Evolutionary conservation across 208 protist genomes (phyloP).

Genomic region (Acanthamoeba rhysodes): DNA sequence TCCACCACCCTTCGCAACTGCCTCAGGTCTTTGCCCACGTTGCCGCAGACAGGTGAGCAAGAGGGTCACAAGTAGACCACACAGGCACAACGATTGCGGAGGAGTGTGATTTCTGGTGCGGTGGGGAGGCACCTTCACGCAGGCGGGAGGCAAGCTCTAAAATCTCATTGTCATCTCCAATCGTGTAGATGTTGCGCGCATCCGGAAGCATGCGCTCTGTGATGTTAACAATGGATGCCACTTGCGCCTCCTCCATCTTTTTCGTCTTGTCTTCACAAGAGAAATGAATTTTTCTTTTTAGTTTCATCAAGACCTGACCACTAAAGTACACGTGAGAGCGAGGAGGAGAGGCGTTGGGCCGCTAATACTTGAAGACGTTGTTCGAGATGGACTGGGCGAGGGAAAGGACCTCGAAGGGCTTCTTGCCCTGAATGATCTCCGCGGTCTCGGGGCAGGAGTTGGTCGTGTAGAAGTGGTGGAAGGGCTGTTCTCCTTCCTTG

Average conservation of each 20-base stretch:
- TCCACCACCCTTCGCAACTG: background rate
- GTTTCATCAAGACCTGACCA: too few relatives aligned
- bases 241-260: background rate
- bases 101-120: background rate
- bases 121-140: background rate
- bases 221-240: background rate
- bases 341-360: background rate
- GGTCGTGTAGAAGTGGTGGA: slow-evolving; percentile 80
- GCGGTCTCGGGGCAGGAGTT: slow-evolving; percentile 75
- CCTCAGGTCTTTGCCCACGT: background rate
- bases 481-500: slow-evolving; percentile 29
- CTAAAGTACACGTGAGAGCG: too few relatives aligned
- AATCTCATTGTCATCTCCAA: background rate
- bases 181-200: background rate
- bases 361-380: slow-evolving; percentile 37
- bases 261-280: background rate
- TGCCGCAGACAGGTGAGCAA: background rate
- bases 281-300: background rate
- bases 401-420: slow-evolving; percentile 81
- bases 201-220: slow-evolving; percentile 29
- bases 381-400: slow-evolving; percentile 56
- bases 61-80: background rate
- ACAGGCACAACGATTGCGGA: background rate
- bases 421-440: slow-evolving; percentile 9
- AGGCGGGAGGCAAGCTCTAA: background rate